Conservation (phyloP, 2,329 filamentous ascomycete genomes). For the Claviceps pusilla region DNA sequence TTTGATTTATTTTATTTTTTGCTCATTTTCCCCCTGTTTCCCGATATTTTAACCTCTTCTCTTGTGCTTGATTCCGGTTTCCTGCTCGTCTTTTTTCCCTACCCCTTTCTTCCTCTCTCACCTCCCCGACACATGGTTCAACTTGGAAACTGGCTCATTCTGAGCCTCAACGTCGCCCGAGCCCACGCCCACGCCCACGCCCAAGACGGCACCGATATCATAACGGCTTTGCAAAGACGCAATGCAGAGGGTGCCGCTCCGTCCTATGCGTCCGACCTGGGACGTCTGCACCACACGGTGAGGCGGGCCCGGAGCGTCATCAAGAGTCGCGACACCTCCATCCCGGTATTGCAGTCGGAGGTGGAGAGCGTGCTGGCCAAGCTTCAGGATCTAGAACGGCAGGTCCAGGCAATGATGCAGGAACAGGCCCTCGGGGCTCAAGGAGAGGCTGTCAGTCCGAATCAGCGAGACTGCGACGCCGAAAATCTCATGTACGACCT, state of each 20-base stretch:
- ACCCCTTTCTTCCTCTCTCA: neutral
- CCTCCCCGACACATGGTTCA: constrained; percentile 8
- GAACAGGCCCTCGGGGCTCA: neutral
- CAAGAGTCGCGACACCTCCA: constrained; percentile 11
- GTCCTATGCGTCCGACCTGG: constrained; percentile 6
- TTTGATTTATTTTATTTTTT: no score
- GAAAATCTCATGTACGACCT: constrained; percentile 8
- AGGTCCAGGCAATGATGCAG: constrained; percentile 14
- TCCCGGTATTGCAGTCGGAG: constrained; percentile 13
- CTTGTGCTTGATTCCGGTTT: no score
- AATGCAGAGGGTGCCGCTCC: constrained; percentile 1
- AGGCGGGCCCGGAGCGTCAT: constrained; percentile 12
- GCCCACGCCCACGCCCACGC: neutral
- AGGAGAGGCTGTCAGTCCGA: no score
- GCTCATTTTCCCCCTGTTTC: no score
- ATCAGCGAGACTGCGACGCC: constrained; percentile 4
- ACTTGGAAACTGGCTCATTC: constrained; percentile 5
- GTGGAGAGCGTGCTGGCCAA: constrained; percentile 15
- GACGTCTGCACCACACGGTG: constrained; percentile 7
- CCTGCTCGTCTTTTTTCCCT: neutral
- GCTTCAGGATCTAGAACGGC: constrained; percentile 14
- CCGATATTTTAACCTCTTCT: neutral
- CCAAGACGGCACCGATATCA: neutral
- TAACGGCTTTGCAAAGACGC: neutral
- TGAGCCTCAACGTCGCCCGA: constrained; percentile 4